phyloP scores from a whole-genome alignment of 164 flowering plant species.

The Santalum album region DNA sequence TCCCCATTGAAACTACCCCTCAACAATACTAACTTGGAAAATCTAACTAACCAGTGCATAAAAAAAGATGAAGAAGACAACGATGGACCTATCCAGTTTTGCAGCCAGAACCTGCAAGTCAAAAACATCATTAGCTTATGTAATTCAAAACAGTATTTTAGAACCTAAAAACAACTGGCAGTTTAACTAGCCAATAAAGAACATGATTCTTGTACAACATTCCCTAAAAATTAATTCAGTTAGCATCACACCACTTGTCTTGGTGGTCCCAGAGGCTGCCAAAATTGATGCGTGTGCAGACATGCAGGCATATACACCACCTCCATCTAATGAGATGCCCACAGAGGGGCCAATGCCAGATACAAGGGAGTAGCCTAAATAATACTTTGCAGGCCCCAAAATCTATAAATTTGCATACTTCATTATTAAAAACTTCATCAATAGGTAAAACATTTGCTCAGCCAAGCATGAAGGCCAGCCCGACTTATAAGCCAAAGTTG shows the following conservation, averaged over 20 bases:
- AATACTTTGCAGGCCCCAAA: too few species aligned
- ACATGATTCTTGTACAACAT: not conserved
- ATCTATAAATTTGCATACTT: too few species aligned
- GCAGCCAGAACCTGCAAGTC: conserved; percentile 82
- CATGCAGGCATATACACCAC: too few species aligned
- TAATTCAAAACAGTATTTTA: too few species aligned
- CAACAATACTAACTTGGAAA: not conserved
- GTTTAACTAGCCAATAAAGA: not conserved
- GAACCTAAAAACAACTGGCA: not conserved
- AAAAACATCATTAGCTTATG: conserved; percentile 1
- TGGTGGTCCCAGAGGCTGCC: not conserved
- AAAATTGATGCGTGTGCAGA: too few species aligned
- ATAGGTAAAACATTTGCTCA: too few species aligned
- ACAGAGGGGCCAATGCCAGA: too few species aligned
- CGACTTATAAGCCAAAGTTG: too few species aligned
- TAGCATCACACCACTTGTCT: not conserved
- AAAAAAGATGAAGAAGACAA: conserved; percentile 51
- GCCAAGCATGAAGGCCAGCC: too few species aligned
- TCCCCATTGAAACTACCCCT: not conserved
- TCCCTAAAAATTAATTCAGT: not conserved
- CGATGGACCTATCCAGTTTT: conserved; percentile 74
- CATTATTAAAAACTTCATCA: too few species aligned
- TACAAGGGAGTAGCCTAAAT: too few species aligned
- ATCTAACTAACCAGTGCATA: conserved; percentile 56
- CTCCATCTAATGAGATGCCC: too few species aligned